These are phyloP conservation scores for Halenospora varia DNA, from an alignment of 495 filamentous ascomycete species.

Conservation along the genomic window DNA sequence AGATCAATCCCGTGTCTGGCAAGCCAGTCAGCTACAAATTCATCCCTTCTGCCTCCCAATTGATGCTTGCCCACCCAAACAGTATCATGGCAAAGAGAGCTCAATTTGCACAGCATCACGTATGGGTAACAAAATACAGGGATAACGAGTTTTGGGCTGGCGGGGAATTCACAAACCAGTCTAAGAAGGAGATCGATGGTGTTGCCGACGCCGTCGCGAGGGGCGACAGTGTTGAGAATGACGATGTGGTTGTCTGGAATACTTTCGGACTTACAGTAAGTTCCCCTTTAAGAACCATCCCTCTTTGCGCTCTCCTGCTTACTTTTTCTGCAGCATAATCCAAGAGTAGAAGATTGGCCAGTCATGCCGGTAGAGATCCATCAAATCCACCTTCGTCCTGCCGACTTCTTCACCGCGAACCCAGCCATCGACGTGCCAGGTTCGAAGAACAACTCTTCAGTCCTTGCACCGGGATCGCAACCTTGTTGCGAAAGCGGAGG, in stretches of 20 bases:
- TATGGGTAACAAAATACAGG: conserved; percentile 75
- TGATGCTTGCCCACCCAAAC: conserved; percentile 65
- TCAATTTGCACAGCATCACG: conserved; percentile 74
- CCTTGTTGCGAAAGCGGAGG: conserved; percentile 30
- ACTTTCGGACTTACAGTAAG: conserved; percentile 58
- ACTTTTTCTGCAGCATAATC: too few species aligned
- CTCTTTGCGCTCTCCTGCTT: too few species aligned
- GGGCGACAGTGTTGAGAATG: conserved; percentile 44
- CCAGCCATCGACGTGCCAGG: conserved; percentile 71
- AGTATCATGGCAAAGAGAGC: conserved; percentile 68
- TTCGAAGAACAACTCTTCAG: conserved; percentile 50
- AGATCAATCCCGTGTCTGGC: conserved; percentile 66
- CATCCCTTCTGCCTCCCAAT: conserved; percentile 66
- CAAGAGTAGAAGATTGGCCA: conserved; percentile 49
- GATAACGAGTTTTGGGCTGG: conserved; percentile 79
- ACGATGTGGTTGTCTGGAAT: conserved; percentile 54
- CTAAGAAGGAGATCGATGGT: conserved; percentile 52
- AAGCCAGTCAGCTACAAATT: conserved; percentile 79
- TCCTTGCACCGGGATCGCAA: conserved; percentile 36
- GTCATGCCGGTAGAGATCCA: conserved; percentile 57
- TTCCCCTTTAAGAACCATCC: too few species aligned
- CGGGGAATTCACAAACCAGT: conserved; percentile 85
- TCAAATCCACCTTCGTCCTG: conserved; percentile 57
- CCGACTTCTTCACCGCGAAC: conserved; percentile 71
- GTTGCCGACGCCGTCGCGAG: conserved; percentile 49